Conservation (phyloP, 768 basidiomycete genomes). For the Termitomyces sp. region DNA sequence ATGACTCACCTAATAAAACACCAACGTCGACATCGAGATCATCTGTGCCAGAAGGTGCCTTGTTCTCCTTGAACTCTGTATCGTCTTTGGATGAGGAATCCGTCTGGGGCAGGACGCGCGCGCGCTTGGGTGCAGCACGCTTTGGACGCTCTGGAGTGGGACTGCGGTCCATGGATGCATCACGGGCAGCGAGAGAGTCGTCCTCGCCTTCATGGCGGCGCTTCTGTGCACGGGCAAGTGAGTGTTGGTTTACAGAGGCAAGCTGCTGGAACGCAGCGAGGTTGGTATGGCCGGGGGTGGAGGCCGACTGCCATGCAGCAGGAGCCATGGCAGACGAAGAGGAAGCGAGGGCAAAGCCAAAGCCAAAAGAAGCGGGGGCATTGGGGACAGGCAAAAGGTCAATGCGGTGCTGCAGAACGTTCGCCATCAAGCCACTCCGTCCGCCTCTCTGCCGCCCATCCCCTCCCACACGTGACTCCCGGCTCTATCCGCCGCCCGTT, state of each 20-base stretch:
- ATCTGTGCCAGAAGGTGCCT: constrained; percentile 28
- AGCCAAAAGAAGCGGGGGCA: constrained; percentile 62
- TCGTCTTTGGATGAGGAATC: constrained; percentile 34
- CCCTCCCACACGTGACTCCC: constrained; percentile 16
- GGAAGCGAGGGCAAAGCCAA: constrained; percentile 62
- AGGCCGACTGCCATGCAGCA: constrained; percentile 41
- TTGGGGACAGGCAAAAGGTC: constrained; percentile 49
- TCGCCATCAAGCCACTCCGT: constrained; percentile 48
- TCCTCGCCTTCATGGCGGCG: constrained; percentile 67
- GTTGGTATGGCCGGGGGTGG: constrained; percentile 44
- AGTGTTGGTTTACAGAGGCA: constrained; percentile 41
- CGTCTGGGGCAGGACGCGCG: constrained; percentile 36
- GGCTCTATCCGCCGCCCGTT: constrained; percentile 28
- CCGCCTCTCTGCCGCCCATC: background rate
- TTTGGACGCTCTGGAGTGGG: constrained; percentile 79
- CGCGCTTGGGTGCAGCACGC: constrained; percentile 65
- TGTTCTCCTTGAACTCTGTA: constrained; percentile 43
- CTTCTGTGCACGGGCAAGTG: constrained; percentile 46
- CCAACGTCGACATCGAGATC: constrained; percentile 75
- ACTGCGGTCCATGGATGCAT: constrained; percentile 80
- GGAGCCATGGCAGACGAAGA: constrained; percentile 35
- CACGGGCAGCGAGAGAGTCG: constrained; percentile 39
- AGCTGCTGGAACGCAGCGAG: constrained; percentile 51
- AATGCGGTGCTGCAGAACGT: constrained; percentile 62
- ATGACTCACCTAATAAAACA: constrained; percentile 64